phyloP scores from a whole-genome alignment of 805 yeast genomes.

The Lachancea kluyveri region DNA sequence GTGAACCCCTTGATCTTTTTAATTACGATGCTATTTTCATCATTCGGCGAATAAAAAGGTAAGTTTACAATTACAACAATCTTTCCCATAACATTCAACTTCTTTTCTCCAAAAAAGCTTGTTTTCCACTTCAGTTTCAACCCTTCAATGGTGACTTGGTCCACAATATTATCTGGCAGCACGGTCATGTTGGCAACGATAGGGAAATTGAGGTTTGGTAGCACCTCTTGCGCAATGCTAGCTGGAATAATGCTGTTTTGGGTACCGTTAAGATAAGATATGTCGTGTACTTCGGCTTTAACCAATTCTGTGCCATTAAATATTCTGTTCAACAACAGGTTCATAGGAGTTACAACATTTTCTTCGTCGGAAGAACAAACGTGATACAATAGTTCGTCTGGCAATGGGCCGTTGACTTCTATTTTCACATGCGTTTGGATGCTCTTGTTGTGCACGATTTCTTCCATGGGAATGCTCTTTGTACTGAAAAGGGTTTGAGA shows the following conservation, averaged over 20 bases:
- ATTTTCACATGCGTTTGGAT: constrained; percentile 6
- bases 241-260: constrained; percentile 13
- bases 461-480: constrained; percentile 8
- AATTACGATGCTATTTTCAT: constrained; percentile 25
- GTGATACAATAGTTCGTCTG: constrained; percentile 18
- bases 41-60: constrained; percentile 26
- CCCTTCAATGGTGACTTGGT: constrained; percentile 34
- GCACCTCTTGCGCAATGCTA: constrained; percentile 8
- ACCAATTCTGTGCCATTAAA: constrained; percentile 17
- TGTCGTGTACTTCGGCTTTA: constrained; percentile 16
- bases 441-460: constrained; percentile 1
- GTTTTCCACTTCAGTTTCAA: constrained; percentile 31
- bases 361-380: constrained; percentile 30
- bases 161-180: constrained; percentile 22
- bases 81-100: constrained; percentile 36
- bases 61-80: constrained; percentile 29
- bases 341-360: constrained; percentile 28
- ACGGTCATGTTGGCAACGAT: constrained; percentile 19
- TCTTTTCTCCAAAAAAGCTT: constrained; percentile 23
- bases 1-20: constrained; percentile 37
- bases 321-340: constrained; percentile 20
- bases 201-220: constrained; percentile 18
- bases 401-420: constrained; percentile 22
- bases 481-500: constrained; percentile 19
- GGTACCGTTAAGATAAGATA: constrained; percentile 4